Conservation (phyloP, 331 rosid species). For the Dryas integrifolia region DNA sequence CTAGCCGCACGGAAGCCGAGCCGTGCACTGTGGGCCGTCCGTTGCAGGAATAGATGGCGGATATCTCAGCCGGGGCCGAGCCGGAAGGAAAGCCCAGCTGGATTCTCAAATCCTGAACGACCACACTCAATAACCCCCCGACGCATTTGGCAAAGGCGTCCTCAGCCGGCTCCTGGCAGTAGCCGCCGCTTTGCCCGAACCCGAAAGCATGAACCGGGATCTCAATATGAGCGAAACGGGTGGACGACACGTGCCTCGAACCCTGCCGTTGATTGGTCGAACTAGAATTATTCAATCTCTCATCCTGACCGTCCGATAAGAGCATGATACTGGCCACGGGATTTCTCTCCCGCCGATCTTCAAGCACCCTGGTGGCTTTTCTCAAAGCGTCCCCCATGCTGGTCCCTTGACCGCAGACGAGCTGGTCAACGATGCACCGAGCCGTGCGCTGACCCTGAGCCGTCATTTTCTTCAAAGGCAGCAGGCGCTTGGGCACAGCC, state of each 20-base stretch:
- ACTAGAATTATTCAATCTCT: slow-evolving; percentile 21
- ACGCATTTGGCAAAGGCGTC: slow-evolving; percentile 81
- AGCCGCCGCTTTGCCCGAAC: slow-evolving; percentile 53
- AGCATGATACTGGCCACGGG: slow-evolving; percentile 75
- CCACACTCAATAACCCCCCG: slow-evolving; percentile 74
- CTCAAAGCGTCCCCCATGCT: slow-evolving; percentile 63
- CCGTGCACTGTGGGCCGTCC: slow-evolving; percentile 63
- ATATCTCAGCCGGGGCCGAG: slow-evolving; percentile 49
- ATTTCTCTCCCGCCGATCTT: slow-evolving; percentile 80
- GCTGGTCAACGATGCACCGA: slow-evolving; percentile 60
- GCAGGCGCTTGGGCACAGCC: slow-evolving; percentile 47
- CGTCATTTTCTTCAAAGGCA: slow-evolving; percentile 74
- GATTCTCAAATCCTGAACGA: slow-evolving; percentile 70
- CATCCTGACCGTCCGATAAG: slow-evolving; percentile 80
- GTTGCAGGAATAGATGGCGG: slow-evolving; percentile 61
- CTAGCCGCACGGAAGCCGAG: slow-evolving; percentile 71
- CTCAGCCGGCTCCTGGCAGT: slow-evolving; percentile 62
- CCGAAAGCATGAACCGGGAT: slow-evolving; percentile 83
- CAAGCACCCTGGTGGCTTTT: slow-evolving; percentile 72
- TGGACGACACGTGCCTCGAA: slow-evolving; percentile 47
- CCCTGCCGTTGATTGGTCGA: slow-evolving; percentile 35
- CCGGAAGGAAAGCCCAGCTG: slow-evolving; percentile 58
- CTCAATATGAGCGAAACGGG: slow-evolving; percentile 84
- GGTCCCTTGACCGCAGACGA: slow-evolving; percentile 52
- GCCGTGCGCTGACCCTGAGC: slow-evolving; percentile 68